These are phyloP conservation scores for Lunularia cruciata DNA, from an alignment of 225 moss, liverwort and hornwort genomes.

Conservation along the genomic window DNA sequence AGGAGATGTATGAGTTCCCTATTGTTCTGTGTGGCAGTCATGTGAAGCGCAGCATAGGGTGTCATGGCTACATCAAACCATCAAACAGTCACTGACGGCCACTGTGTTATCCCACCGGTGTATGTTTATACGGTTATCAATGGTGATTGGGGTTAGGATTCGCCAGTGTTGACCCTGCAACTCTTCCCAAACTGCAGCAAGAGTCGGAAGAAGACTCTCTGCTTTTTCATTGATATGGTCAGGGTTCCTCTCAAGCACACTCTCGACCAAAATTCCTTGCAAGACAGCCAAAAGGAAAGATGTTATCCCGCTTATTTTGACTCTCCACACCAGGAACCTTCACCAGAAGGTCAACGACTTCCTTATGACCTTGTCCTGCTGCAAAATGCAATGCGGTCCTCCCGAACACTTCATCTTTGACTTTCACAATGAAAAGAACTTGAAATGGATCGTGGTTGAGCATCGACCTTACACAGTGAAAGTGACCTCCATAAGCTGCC, in stretches of 20 bases:
- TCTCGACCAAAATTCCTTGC: background rate
- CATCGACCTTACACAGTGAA: background rate
- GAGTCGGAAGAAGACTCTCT: too few relatives aligned
- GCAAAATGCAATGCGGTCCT: background rate
- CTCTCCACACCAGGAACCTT: background rate
- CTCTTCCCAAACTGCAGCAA: too few relatives aligned
- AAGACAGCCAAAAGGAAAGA: conserved; percentile 8
- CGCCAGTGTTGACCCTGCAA: too few relatives aligned
- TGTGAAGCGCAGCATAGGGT: background rate
- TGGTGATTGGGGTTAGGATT: too few relatives aligned
- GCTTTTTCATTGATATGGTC: too few relatives aligned
- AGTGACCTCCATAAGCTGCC: conserved; percentile 12
- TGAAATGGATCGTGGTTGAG: too few relatives aligned
- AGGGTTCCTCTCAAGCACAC: background rate
- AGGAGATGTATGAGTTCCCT: background rate
- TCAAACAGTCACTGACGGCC: too few relatives aligned
- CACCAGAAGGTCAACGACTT: background rate
- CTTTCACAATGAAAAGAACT: background rate
- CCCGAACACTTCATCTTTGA: background rate
- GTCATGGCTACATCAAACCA: too few relatives aligned
- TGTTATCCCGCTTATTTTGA: conserved; percentile 2
- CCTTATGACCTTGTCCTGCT: background rate
- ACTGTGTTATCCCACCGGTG: too few relatives aligned
- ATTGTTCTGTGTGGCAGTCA: background rate
- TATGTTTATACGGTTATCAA: too few relatives aligned